Base-by-base conservation (phyloP, 106 monocot genomes). In the Dioscorea alata region DNA sequence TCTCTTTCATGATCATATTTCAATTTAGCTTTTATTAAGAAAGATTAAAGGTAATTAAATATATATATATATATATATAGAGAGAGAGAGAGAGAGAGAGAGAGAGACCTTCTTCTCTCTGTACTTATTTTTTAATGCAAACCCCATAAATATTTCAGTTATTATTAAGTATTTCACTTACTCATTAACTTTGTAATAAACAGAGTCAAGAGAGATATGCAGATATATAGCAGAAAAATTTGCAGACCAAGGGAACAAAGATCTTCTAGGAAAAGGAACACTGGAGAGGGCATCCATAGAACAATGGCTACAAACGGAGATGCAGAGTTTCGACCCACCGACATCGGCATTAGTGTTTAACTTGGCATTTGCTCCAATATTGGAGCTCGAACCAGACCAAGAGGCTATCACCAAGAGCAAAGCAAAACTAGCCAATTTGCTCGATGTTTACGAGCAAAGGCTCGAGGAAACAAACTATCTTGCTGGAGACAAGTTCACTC, bases 201-300 rank as follows among this genome's bases (percentile, higher is more conserved):
- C 66, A 85, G 85, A 85, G 33, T 85, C 85, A 4, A 70, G 85
- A 65, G 71, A 23, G 13, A 81, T 85, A 57, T 71, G 69, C 58
- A 65, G 77, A 53, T 73, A 78, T 67, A 61, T 85, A 24, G 73
- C 77, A 1, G 67, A 78, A 34, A 80, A 66, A 18, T 68, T 62
- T 60, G 56, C 17, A 15, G 51, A 67, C 18, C 50, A 67, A 18
- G 78, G 78, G 1, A 78, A 78, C 78, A 60, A 51, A 33, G 49
- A 64, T 34, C 70, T 80, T 8, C 16, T 80, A 14, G 80, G 80
- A 13, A 24, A 63, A 8, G 74, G 80, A 4, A 70, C 49, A 17
- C 57, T 80, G 5, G 78, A 78, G 66, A 13, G 80, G 33, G 68
- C 80, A 14, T 48, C 64, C 10, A 74, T 80, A 35, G 80, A 80